A percentile compares a stretch with the other conserved stretches of the same genome.
These are phyloP conservation scores for Flaveria bidentis DNA, from an alignment of 129 eudicot genomes.

Conservation along the genomic window DNA sequence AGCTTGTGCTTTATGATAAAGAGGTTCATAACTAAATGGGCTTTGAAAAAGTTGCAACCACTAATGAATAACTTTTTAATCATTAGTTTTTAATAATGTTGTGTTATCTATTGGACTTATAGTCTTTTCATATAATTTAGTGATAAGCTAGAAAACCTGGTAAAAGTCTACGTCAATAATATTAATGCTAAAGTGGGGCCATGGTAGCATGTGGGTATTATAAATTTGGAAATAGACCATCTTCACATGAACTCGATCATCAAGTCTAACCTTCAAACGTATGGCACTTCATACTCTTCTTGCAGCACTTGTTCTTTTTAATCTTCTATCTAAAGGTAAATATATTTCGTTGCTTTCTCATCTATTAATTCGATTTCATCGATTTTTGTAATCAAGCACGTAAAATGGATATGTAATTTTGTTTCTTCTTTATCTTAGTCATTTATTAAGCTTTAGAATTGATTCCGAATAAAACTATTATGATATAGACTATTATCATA, in stretches of 20 bases:
- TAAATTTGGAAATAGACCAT: conserved; percentile 19
- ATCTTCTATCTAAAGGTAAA: conserved; percentile 34
- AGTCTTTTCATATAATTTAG: neutral
- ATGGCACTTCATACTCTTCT: conserved; percentile 24
- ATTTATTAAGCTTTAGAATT: neutral
- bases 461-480: neutral
- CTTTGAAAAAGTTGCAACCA: neutral
- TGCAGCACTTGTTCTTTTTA: conserved; percentile 27
- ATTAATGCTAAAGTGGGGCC: conserved; percentile 3
- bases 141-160: neutral
- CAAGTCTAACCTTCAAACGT: conserved; percentile 17
- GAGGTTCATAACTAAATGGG: too few relatives aligned
- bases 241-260: neutral
- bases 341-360: neutral
- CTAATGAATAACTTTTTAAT: neutral
- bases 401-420: neutral
- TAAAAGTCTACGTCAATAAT: conserved; percentile 1
- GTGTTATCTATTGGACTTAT: neutral
- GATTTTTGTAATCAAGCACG: neutral
- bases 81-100: neutral
- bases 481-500: neutral
- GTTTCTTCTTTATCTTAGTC: neutral
- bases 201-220: neutral
- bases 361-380: neutral
- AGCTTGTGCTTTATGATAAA: too few relatives aligned